Conservation (phyloP, 306 rosid genomes). For the Cucumis hystrix region DNA sequence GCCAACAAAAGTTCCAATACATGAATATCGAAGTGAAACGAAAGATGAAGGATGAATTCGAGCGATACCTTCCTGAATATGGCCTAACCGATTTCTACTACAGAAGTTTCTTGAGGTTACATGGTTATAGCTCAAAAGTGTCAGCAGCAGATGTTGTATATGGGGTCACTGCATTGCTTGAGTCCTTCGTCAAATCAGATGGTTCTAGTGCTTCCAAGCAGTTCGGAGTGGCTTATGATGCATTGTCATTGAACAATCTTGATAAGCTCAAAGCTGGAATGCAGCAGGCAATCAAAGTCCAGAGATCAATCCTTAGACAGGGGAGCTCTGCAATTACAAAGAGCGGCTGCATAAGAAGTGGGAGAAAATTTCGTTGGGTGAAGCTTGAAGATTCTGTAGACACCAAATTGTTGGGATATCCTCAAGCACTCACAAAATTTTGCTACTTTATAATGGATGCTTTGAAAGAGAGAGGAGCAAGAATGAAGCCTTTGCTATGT, state of each 20-base stretch:
- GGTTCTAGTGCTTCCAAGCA: slow-evolving; percentile 77
- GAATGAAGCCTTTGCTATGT: slow-evolving; percentile 90
- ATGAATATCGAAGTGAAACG: slow-evolving; percentile 84
- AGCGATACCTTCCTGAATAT: slow-evolving; percentile 64
- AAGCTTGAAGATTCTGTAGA: slow-evolving; percentile 73
- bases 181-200: slow-evolving; percentile 60
- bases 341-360: slow-evolving; percentile 74
- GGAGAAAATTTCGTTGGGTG: slow-evolving; percentile 87
- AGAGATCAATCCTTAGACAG: slow-evolving; percentile 80
- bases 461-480: slow-evolving; percentile 78
- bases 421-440: slow-evolving; percentile 85
- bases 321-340: slow-evolving; percentile 76
- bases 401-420: slow-evolving; percentile 62
- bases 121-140: slow-evolving; percentile 70
- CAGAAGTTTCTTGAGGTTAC: slow-evolving; percentile 62
- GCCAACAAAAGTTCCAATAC: slow-evolving; percentile 89
- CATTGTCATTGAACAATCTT: slow-evolving; percentile 59
- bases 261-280: slow-evolving; percentile 70
- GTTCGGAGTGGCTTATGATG: slow-evolving; percentile 77
- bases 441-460: slow-evolving; percentile 96
- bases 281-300: slow-evolving; percentile 81
- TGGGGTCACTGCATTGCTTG: slow-evolving; percentile 90
- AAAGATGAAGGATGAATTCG: slow-evolving; percentile 73
- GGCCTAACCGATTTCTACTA: slow-evolving; percentile 84
- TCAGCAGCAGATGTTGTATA: slow-evolving; percentile 99